phyloP scores from a whole-genome alignment of 345 rosid species.

The Bretschneidera sinensis region DNA sequence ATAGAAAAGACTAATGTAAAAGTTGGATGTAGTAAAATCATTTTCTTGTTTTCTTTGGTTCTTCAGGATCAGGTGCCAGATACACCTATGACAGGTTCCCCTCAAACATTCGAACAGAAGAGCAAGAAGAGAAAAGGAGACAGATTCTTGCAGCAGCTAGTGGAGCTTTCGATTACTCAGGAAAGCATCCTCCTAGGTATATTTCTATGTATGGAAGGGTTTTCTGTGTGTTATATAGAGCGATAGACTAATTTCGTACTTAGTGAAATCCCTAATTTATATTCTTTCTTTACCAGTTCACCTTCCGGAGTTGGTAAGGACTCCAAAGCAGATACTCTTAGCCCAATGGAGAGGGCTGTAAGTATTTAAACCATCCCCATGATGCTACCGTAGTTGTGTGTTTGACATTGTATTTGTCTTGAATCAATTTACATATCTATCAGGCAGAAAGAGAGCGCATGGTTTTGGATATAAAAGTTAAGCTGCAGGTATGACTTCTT shows the following conservation, averaged over 20 bases:
- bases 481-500: slow-evolving; percentile 68
- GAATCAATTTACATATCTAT: slow-evolving; percentile 1
- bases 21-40: background rate
- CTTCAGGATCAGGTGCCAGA: slow-evolving; percentile 76
- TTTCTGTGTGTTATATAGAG: slow-evolving; percentile 14
- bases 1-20: too few relatives aligned
- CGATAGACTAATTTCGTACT: slow-evolving; percentile 11
- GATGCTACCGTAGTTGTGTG: slow-evolving; percentile 12
- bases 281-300: slow-evolving; percentile 47
- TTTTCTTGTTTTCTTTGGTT: slow-evolving; percentile 21
- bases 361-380: slow-evolving; percentile 36
- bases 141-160: slow-evolving; percentile 89
- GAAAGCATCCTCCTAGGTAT: slow-evolving; percentile 75
- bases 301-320: slow-evolving; percentile 60
- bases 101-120: slow-evolving; percentile 76
- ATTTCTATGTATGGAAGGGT: slow-evolving; percentile 14
- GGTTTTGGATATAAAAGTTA: slow-evolving; percentile 98
- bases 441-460: slow-evolving; percentile 97
- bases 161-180: slow-evolving; percentile 79
- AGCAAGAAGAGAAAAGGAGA: slow-evolving; percentile 89
- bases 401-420: slow-evolving; percentile 13
- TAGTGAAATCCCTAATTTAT: slow-evolving; percentile 6
- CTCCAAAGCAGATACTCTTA: slow-evolving; percentile 52
- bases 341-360: slow-evolving; percentile 97
- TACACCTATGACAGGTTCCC: slow-evolving; percentile 97